These are phyloP conservation scores for Dalechampia spathulata DNA, from an alignment of 441 rosid species.

Conservation along the genomic window DNA sequence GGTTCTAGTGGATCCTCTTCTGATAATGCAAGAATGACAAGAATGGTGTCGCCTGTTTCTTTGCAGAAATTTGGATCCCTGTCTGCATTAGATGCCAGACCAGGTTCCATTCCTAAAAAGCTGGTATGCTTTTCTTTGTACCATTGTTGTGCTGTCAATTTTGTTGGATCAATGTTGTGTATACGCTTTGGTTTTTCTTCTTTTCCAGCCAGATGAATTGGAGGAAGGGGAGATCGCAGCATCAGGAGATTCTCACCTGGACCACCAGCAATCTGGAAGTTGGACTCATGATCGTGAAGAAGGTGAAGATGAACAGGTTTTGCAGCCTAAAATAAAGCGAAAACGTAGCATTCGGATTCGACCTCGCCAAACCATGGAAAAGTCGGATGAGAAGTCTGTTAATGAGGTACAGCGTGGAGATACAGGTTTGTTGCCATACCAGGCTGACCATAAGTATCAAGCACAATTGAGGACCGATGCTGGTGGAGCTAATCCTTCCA, in stretches of 20 bases:
- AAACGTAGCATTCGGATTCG: conserved; percentile 93
- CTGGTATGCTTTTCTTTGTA: conserved; percentile 44
- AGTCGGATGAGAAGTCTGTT: conserved; percentile 47
- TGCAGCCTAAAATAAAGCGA: conserved; percentile 92
- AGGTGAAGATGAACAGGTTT: conserved; percentile 97
- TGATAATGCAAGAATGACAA: conserved; percentile 53
- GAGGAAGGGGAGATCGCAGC: conserved; percentile 98
- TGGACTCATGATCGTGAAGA: conserved; percentile 93
- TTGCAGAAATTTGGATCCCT: conserved; percentile 94
- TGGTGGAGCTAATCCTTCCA: conserved; percentile 39
- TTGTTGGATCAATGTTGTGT: conserved; percentile 10
- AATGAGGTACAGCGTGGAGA: conserved; percentile 54
- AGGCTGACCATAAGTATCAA: conserved; percentile 58
- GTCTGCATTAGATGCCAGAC: conserved; percentile 94
- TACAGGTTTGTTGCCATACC: conserved; percentile 43
- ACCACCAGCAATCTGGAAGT: conserved; percentile 92
- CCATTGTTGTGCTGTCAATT: conserved; percentile 13
- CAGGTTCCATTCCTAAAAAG: conserved; percentile 71
- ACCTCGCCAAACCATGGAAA: conserved; percentile 77
- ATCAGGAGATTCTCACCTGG: conserved; percentile 92
- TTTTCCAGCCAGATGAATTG: conserved; percentile 74
- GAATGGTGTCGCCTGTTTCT: conserved; percentile 81
- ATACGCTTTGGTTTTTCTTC: conserved; percentile 18
- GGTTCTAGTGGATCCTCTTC: conserved; percentile 95
- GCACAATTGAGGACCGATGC: conserved; percentile 49